phyloP scores from a whole-genome alignment of 495 filamentous ascomycete genomes.

The Neurospora tetrasperma region DNA sequence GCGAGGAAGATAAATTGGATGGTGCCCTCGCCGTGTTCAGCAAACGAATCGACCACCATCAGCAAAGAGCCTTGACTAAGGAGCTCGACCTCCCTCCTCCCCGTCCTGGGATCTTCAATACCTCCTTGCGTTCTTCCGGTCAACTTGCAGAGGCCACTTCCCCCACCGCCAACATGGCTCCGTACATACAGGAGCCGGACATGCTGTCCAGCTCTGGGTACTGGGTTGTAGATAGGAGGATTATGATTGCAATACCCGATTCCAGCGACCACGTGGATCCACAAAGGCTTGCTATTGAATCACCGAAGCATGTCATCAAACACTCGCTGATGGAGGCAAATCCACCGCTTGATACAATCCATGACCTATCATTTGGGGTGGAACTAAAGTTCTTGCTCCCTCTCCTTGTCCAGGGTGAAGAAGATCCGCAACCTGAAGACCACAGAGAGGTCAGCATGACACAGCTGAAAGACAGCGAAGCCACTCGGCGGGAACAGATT shows the following conservation, averaged over 20 bases:
- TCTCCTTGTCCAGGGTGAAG: constrained; percentile 1
- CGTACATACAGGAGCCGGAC: not conserved
- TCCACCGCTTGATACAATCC: not conserved
- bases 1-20: not conserved
- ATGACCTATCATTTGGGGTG: constrained; percentile 2
- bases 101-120: not conserved
- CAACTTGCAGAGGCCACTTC: not conserved
- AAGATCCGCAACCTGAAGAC: constrained; percentile 1
- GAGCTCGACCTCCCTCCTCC: not conserved
- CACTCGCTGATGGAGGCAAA: not conserved
- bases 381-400: constrained; percentile 9
- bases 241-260: not conserved
- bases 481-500: constrained; percentile 3
- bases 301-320: not conserved
- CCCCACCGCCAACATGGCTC: not conserved
- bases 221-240: not conserved
- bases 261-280: not conserved
- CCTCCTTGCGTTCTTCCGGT: not conserved
- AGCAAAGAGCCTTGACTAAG: not conserved
- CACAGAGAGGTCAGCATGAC: not conserved
- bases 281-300: not conserved
- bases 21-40: not conserved
- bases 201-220: not conserved
- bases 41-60: not conserved
- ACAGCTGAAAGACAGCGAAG: not conserved